Percentiles rank a stretch among this genome's conserved stretches.
Conservation (phyloP, 192 early-diverging fungal genomes). For the Coemansia sp. region DNA sequence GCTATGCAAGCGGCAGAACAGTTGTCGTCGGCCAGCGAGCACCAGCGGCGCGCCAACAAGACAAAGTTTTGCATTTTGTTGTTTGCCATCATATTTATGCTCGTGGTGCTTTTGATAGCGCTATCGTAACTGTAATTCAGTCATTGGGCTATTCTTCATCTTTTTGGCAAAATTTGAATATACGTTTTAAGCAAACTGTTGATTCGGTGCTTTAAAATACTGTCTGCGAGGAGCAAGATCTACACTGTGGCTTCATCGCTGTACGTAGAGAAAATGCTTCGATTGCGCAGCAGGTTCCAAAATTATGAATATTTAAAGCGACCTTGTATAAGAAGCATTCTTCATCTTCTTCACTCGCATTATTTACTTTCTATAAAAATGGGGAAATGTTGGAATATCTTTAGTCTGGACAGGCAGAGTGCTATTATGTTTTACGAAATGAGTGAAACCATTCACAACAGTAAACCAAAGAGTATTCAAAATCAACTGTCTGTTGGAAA, state of each 20-base stretch:
- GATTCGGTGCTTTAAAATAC: too few relatives aligned
- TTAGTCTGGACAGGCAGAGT: neutral
- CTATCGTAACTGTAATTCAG: constrained; percentile 21
- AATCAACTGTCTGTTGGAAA: neutral
- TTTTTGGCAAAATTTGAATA: too few relatives aligned
- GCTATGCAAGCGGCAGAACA: constrained; percentile 78
- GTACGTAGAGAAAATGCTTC: too few relatives aligned
- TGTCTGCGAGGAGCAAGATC: too few relatives aligned
- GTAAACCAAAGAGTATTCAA: too few relatives aligned
- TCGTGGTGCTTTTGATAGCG: constrained; percentile 60
- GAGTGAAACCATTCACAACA: too few relatives aligned
- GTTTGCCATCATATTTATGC: constrained; percentile 66
- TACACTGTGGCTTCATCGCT: too few relatives aligned
- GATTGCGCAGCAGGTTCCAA: too few relatives aligned
- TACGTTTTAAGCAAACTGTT: too few relatives aligned
- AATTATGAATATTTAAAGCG: neutral
- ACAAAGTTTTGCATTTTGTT: constrained; percentile 82
- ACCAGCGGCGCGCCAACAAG: constrained; percentile 75
- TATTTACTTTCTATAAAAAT: neutral
- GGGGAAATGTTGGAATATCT: neutral
- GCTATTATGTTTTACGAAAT: neutral
- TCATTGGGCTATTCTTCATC: neutral
- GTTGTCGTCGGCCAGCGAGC: constrained; percentile 71
- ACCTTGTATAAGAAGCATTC: neutral
- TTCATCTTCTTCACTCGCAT: neutral